These are phyloP conservation scores for Moesziomyces antarcticus DNA, from an alignment of 1,284 basidiomycete species.

Conservation along the genomic window DNA sequence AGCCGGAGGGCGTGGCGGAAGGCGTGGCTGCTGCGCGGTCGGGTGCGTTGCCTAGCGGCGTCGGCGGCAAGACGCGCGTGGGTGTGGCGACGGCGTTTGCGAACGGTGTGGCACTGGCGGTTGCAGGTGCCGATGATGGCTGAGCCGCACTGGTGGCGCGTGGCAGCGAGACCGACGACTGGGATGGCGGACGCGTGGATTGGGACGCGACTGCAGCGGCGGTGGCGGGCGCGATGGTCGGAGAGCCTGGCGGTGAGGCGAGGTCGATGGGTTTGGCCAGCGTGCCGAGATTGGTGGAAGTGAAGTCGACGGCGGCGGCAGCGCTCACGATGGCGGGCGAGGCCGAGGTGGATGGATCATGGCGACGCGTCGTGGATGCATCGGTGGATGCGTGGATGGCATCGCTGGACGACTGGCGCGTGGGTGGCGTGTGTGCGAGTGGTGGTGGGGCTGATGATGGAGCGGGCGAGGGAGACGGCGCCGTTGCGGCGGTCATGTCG, in stretches of 20 bases:
- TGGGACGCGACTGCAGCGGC: conserved; percentile 22
- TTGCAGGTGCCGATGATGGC: background rate
- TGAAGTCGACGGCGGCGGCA: background rate
- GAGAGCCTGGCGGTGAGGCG: conserved; percentile 42
- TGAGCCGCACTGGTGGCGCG: background rate
- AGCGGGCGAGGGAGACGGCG: conserved; percentile 47
- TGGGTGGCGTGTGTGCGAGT: conserved; percentile 22
- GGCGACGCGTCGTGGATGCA: conserved; percentile 40
- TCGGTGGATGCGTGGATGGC: conserved; percentile 12
- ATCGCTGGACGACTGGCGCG: conserved; percentile 22
- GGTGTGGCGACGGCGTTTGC: conserved; percentile 9
- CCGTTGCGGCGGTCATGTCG: conserved; percentile 47
- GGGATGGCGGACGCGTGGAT: conserved; percentile 25
- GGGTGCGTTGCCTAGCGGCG: conserved; percentile 24
- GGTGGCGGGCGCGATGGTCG: conserved; percentile 9
- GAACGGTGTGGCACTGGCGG: background rate
- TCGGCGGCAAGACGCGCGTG: conserved; percentile 33
- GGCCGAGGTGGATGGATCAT: conserved; percentile 36
- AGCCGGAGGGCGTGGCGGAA: conserved; percentile 3
- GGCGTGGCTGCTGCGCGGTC: conserved; percentile 13
- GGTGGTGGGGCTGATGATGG: conserved; percentile 11
- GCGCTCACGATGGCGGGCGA: conserved; percentile 28
- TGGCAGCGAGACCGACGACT: background rate
- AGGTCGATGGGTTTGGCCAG: conserved; percentile 43
- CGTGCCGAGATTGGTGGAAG: conserved; percentile 22